These are phyloP conservation scores for Diutina neorugosa DNA, from an alignment of 1,139 yeast species.

Conservation along the genomic window DNA sequence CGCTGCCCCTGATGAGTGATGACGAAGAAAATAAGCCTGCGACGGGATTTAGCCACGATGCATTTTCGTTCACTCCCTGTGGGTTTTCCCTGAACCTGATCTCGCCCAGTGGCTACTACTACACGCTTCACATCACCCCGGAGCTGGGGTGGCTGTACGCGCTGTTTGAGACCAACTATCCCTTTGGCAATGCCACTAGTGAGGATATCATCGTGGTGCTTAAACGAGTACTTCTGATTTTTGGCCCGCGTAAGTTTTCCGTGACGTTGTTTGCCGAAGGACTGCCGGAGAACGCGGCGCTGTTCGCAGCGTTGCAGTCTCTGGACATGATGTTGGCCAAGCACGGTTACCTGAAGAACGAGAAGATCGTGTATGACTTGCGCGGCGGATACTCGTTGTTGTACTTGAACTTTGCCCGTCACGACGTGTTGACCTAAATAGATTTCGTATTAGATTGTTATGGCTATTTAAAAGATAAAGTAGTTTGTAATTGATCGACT, in stretches of 20 bases:
- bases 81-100: conserved; percentile 88
- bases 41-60: conserved; percentile 47
- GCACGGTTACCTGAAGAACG: conserved; percentile 51
- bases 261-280: conserved; percentile 48
- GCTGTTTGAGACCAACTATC: conserved; percentile 82
- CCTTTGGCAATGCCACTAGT: conserved; percentile 24
- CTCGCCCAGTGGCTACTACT: conserved; percentile 51
- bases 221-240: conserved; percentile 45
- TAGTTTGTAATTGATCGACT: too few species aligned
- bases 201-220: conserved; percentile 41
- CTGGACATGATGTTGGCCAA: conserved; percentile 22
- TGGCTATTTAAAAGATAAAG: neutral
- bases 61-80: conserved; percentile 92
- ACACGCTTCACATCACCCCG: conserved; percentile 90
- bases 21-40: conserved; percentile 6
- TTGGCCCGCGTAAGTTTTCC: conserved; percentile 70
- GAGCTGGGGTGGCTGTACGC: conserved; percentile 94
- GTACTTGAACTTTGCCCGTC: conserved; percentile 25
- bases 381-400: conserved; percentile 33
- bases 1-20: conserved; percentile 26
- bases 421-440: neutral
- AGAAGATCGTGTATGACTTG: conserved; percentile 62
- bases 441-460: too few species aligned
- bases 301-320: conserved; percentile 18
- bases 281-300: conserved; percentile 30